Evolutionary conservation across 1,284 basidiomycete genomes (phyloP), one percentile per base, ranked within the genome.

Genomic region (Fomitopsis pinicola): DNA sequence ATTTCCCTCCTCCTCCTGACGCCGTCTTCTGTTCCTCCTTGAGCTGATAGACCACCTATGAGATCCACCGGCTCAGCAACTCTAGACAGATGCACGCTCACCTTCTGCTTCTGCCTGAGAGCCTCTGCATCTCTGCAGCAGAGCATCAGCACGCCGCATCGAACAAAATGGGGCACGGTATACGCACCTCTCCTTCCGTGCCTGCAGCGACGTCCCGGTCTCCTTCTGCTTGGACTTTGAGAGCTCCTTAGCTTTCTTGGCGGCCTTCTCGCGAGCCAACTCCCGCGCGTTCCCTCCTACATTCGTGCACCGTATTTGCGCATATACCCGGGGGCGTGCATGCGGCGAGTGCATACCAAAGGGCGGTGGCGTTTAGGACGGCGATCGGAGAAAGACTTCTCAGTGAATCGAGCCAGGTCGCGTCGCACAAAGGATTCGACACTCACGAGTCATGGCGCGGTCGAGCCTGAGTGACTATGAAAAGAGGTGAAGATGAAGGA

Each of bases 221-320:
- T 92, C 88, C 75, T 91, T 92, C 45, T 84, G 73, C 72, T 88
- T 88, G 40, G 60, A 57, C 73, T 87, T 88, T 57, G 65, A 65
- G 44, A 46, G 44, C 2, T 77, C 73, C 17, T 80, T 82, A 6
- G 77, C 75, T 73, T 91, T 91, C 78, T 92, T 92, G 77, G 86
- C 85, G 10, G 88, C 86, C 71, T 85, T 87, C 36, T 75, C 73
- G 65, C 90, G 88, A 73, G 89, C 90, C 73, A 77, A 80, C 17
- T 92, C 90, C 59, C 90, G 84, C 73, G 92, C 90, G 72, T 92
- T 91, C 67, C 90, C 90, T 70, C 90, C 90, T 92, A 68, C 22
- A 59, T 42, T 19, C 30, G 48, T 30, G 46, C 28, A 36, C 36
- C 5, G 38, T 3, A 40, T 40, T 40, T 33, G 2, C 28, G 28